Conservation (phyloP, 768 basidiomycete genomes). For the Termitomyces eurrhizus region DNA sequence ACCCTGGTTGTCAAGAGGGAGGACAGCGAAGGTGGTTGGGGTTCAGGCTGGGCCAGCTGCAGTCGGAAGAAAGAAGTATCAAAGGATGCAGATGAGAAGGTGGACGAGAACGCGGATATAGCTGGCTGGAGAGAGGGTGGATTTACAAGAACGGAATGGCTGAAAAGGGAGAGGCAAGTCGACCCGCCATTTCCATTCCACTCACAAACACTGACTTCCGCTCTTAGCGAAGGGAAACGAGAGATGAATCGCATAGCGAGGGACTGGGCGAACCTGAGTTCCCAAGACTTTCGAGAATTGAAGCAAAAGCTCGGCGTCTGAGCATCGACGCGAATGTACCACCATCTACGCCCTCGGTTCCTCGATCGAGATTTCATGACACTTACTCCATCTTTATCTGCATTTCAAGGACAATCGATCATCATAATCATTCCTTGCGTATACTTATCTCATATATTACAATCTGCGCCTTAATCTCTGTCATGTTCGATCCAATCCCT, state of each 20-base stretch:
- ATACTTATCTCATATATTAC: conserved; percentile 5
- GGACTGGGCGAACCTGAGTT: conserved; percentile 45
- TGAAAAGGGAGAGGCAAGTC: conserved; percentile 49
- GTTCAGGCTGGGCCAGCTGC: conserved; percentile 30
- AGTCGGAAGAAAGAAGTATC: conserved; percentile 26
- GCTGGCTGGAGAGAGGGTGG: conserved; percentile 54
- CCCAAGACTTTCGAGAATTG: conserved; percentile 49
- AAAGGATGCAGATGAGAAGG: conserved; percentile 32
- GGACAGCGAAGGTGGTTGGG: conserved; percentile 35
- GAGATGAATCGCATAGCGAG: conserved; percentile 50
- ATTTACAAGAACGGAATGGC: conserved; percentile 50
- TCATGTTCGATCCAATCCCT: conserved; percentile 13
- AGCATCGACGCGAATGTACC: conserved; percentile 6
- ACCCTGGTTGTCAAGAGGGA: conserved; percentile 38
- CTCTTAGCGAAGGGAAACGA: conserved; percentile 45
- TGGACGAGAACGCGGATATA: conserved; percentile 29
- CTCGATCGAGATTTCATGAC: not conserved
- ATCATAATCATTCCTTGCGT: conserved; percentile 4
- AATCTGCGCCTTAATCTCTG: conserved; percentile 7
- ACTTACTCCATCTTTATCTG: conserved; percentile 1
- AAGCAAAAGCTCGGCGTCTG: conserved; percentile 56
- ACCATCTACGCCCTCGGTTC: not conserved
- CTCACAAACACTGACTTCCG: conserved; percentile 4
- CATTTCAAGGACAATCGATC: conserved; percentile 11
- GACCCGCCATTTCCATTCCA: conserved; percentile 6